A percentile compares a stretch with the other conserved stretches of the same genome.
These are phyloP conservation scores for Boletus sp. DNA, from an alignment of 768 basidiomycete genomes.

Conservation along the genomic window DNA sequence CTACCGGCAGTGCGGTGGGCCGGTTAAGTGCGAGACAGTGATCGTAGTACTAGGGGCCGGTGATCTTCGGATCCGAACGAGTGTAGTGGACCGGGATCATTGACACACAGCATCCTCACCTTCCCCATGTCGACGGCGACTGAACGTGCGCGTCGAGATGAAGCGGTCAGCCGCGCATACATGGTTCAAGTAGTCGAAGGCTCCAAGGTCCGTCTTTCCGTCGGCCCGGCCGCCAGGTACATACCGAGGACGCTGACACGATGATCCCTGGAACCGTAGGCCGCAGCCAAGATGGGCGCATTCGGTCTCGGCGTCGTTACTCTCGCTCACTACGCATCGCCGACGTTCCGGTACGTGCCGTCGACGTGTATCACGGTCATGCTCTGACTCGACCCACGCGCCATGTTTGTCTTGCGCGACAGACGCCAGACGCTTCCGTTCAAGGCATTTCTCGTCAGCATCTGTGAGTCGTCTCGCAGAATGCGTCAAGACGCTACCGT, in stretches of 20 bases:
- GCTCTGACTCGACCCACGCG: not conserved
- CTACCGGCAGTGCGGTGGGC: too few species aligned
- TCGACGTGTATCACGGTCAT: not conserved
- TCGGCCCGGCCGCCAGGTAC: not conserved
- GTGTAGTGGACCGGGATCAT: not conserved
- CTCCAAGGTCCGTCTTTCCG: conserved; percentile 43
- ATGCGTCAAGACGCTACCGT: too few species aligned
- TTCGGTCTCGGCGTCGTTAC: conserved; percentile 60
- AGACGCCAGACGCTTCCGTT: conserved; percentile 80
- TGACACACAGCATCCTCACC: not conserved
- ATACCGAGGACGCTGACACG: not conserved
- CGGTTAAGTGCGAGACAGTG: not conserved
- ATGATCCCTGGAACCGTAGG: conserved; percentile 35
- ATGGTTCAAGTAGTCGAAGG: conserved; percentile 58
- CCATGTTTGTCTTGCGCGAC: not conserved
- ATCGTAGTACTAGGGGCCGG: not conserved
- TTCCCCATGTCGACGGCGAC: conserved; percentile 24
- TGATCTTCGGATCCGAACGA: conserved; percentile 2
- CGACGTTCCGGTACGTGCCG: conserved; percentile 57
- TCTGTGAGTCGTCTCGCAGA: conserved; percentile 46
- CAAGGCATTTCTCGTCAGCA: conserved; percentile 75
- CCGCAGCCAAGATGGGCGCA: conserved; percentile 50
- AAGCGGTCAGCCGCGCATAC: conserved; percentile 60
- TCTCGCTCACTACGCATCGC: conserved; percentile 70
- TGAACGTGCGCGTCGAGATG: conserved; percentile 42